Conservation (phyloP, 768 basidiomycete genomes). For the Auricularia cornea region DNA sequence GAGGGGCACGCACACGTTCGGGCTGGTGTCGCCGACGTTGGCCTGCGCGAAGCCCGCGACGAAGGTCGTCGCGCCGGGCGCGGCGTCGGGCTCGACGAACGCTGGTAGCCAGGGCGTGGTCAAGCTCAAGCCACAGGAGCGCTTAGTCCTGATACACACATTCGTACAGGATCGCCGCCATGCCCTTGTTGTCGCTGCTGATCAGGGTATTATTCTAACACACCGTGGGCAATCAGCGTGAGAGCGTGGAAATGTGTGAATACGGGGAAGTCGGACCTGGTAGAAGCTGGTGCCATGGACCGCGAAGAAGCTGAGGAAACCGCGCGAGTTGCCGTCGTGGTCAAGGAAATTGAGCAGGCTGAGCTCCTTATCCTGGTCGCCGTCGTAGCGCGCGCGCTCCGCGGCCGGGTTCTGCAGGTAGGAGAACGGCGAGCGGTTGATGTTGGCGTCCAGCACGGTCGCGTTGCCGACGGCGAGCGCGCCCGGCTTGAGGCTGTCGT, state of each 20-base stretch:
- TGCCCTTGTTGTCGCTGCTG: constrained; percentile 77
- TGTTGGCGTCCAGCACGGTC: constrained; percentile 58
- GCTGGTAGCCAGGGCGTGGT: no score
- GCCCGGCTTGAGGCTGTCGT: constrained; percentile 51
- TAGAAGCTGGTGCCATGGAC: constrained; percentile 80
- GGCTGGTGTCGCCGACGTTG: constrained; percentile 69
- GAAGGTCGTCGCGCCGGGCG: constrained; percentile 64
- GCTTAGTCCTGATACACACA: constrained; percentile 5
- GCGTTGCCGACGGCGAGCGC: constrained; percentile 58
- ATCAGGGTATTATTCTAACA: constrained; percentile 78
- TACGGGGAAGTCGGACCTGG: no score
- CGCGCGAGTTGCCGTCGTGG: constrained; percentile 43
- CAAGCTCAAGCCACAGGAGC: no score
- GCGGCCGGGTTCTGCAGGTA: constrained; percentile 67
- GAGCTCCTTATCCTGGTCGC: constrained; percentile 69
- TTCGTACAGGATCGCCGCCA: constrained; percentile 77
- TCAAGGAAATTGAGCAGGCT: constrained; percentile 61
- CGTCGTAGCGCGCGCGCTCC: constrained; percentile 58
- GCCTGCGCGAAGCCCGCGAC: constrained; percentile 73
- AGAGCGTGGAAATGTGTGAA: no score
- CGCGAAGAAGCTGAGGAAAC: constrained; percentile 66
- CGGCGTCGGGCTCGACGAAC: constrained; percentile 41
- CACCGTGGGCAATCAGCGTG: no score
- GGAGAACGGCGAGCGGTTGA: constrained; percentile 67
- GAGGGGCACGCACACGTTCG: neutral